A percentile compares a stretch with the other conserved stretches of the same genome.
Evolutionary conservation across 306 rosid species (phyloP).

Genomic region (Lotus japonicus): DNA sequence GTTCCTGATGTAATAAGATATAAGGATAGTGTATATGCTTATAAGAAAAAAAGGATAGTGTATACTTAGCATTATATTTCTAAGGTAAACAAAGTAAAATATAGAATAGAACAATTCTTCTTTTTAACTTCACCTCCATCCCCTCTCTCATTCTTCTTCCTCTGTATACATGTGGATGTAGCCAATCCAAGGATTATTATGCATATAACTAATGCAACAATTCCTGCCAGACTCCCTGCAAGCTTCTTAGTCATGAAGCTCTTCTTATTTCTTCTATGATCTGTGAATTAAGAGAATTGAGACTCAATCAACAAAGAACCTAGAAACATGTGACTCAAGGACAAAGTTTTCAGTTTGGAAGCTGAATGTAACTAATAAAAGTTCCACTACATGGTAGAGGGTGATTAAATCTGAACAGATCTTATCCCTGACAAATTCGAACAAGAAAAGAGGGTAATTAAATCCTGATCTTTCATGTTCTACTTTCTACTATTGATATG

Average conservation of each 20-base stretch:
- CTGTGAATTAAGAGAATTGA: background rate
- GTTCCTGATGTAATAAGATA: background rate
- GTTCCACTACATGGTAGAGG: no score
- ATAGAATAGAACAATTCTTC: background rate
- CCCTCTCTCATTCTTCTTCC: background rate
- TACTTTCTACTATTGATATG: no score
- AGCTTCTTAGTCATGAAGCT: background rate
- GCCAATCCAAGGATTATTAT: background rate
- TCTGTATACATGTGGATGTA: background rate
- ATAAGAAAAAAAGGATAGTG: no score
- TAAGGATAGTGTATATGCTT: background rate
- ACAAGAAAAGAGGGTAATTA: no score
- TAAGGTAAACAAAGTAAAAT: background rate
- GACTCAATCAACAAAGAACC: background rate
- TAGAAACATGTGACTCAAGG: no score
- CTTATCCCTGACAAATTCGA: background rate
- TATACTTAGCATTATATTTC: background rate
- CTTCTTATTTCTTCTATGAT: background rate
- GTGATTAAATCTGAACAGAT: no score
- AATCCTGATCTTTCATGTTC: no score
- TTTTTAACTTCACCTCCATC: background rate
- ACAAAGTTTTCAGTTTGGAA: no score
- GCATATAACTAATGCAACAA: background rate
- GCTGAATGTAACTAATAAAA: no score
- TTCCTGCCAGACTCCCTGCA: background rate